Percentiles rank a stretch among this genome's conserved stretches.
These are phyloP conservation scores for Kluyveromyces marxianus DNA, from an alignment of 1,139 yeast genomes.

Conservation along the genomic window DNA sequence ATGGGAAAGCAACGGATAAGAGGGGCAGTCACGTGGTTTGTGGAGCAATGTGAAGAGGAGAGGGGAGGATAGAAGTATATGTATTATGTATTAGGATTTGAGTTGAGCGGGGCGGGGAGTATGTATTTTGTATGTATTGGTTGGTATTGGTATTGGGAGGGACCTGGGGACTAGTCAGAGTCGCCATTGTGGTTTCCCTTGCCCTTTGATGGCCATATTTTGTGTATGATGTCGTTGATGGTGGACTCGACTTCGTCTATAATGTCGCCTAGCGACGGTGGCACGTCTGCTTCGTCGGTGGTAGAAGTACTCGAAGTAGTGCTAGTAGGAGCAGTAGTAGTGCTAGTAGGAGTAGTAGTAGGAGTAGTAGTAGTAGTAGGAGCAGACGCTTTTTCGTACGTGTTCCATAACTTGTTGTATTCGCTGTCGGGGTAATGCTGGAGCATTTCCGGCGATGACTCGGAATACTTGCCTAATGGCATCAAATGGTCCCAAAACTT, in stretches of 20 bases:
- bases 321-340: not conserved
- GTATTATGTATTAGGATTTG: no score
- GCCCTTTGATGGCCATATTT: not conserved
- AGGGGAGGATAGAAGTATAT: no score
- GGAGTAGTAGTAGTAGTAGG: not conserved
- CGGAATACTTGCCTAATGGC: conserved; percentile 8
- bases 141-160: not conserved
- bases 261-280: not conserved
- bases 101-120: no score
- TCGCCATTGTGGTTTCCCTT: not conserved
- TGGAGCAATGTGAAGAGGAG: no score
- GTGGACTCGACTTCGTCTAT: conserved; percentile 1
- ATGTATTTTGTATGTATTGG: not conserved
- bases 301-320: not conserved
- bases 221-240: not conserved
- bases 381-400: not conserved
- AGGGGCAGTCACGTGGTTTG: no score
- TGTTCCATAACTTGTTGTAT: conserved; percentile 20
- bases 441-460: conserved; percentile 10
- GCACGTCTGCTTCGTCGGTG: not conserved
- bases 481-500: conserved; percentile 6
- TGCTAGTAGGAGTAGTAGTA: not conserved
- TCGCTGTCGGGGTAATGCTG: conserved; percentile 10
- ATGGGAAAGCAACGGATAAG: no score
- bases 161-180: not conserved